Evolutionary conservation across 306 rosid species (phyloP).

Genomic region (Cucurbita argyrosperma): DNA sequence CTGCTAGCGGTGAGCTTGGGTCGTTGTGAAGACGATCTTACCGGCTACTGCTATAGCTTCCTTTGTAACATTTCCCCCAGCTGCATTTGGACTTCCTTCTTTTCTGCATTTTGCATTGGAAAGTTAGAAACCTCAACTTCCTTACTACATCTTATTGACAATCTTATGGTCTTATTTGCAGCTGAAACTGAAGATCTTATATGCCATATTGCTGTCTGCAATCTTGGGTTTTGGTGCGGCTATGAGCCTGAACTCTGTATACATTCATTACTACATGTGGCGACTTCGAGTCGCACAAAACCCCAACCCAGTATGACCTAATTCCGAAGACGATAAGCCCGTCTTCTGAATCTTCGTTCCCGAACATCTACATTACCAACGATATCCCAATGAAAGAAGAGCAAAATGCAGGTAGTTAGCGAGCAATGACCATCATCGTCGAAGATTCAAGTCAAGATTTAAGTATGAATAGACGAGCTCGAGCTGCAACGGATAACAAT

Average conservation of each 20-base stretch:
- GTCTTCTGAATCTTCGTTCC: not conserved
- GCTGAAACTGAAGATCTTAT: constrained; percentile 53
- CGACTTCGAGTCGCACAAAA: constrained; percentile 38
- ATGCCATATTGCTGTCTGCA: constrained; percentile 62
- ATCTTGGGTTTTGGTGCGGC: constrained; percentile 67
- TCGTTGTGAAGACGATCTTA: not conserved
- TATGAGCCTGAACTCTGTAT: constrained; percentile 54
- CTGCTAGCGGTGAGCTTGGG: no score
- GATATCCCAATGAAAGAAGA: not conserved
- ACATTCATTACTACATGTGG: constrained; percentile 51
- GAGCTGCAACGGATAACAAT: not conserved
- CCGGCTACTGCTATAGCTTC: not conserved
- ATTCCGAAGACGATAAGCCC: not conserved
- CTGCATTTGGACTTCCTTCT: not conserved
- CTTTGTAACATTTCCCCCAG: not conserved
- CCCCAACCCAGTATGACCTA: constrained; percentile 31
- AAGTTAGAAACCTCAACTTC: not conserved
- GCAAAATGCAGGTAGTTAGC: not conserved
- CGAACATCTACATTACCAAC: not conserved
- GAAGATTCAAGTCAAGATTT: not conserved
- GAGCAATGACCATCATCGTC: not conserved
- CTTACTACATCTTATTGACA: not conserved
- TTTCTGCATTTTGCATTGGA: not conserved
- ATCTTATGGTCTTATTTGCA: constrained; percentile 23
- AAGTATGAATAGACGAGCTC: not conserved